Evolutionary conservation across 257 asterid genomes (phyloP).

Genomic region (Primulina huaijiensis): DNA sequence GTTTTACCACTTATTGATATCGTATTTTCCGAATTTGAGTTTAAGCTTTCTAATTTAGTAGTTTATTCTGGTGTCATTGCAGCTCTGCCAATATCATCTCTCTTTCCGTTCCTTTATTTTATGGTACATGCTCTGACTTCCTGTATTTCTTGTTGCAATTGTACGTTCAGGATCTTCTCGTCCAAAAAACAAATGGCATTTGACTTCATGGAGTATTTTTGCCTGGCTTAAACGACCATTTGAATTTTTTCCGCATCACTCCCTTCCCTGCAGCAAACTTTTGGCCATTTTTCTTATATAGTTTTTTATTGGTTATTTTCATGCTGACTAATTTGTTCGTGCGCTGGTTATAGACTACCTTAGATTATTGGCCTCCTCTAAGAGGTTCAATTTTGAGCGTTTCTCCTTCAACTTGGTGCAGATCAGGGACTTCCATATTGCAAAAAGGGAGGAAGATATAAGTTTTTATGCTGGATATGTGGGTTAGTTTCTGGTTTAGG

Average conservation of each 20-base stretch:
- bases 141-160: constrained; percentile 8
- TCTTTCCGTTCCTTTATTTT: constrained; percentile 69
- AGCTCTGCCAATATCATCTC: constrained; percentile 76
- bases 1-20: constrained; percentile 4
- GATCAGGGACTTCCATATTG: constrained; percentile 53
- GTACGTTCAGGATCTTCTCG: neutral
- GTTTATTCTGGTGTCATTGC: constrained; percentile 34
- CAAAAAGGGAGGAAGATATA: constrained; percentile 62
- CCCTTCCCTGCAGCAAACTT: neutral
- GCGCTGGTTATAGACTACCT: neutral
- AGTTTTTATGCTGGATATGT: constrained; percentile 70
- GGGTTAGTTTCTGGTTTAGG: constrained; percentile 35
- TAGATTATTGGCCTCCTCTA: neutral
- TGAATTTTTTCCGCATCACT: neutral
- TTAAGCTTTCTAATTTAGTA: constrained; percentile 21
- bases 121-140: constrained; percentile 43
- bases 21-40: neutral
- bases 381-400: neutral
- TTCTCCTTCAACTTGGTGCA: constrained; percentile 24
- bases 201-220: neutral
- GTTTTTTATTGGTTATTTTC: too few species aligned
- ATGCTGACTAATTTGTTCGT: too few species aligned
- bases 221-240: neutral
- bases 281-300: neutral
- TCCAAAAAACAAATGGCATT: neutral